Base-by-base conservation (phyloP, 495 filamentous ascomycete species). In the Penicillium cinerascens region DNA sequence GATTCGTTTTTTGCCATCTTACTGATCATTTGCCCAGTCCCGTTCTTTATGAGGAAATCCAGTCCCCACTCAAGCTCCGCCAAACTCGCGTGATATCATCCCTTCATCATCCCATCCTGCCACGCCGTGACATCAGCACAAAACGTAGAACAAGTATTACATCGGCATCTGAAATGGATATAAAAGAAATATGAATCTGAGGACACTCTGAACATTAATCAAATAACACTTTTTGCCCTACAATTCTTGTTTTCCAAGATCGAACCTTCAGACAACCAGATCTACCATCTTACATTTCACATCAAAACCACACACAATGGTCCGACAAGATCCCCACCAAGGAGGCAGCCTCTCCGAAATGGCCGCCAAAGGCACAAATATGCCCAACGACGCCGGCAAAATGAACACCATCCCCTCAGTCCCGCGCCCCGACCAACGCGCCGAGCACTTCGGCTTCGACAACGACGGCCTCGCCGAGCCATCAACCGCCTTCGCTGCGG, bases 371-470 rank as follows among this genome's bases (percentile, higher is more conserved):
- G 81, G 80, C 52, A 84, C 79, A 13, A 64, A 49, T 2, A 76
- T 82, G 25, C 80, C 79, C 54, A 73, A 76, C 44, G 78, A 82
- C 56, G 79, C 80, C 17, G 78, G 76, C 52, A 67, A 69, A 13
- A 72, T 74, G 59, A 71, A 71, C 62, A 76, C 63, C 17, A 79
- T 84, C 51, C 77, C 80, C 21, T 83, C 82, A 11, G 76, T 80
- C 11, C 76, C 82, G 17, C 78, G 78, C 13, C 80, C 78, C 0
- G 73, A 80, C 55, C 80, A 84, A 48, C 59, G 58, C 40, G 40
- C 64, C 50, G 64, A 71, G 20, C 53, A 73, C 50, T 39, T 29
- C 26, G 41, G 42, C 29, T 72, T 60, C 48, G 56, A 64, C 52
- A 66, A 71, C 52, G 47, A 59, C 3, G 70, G 69, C 23, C 27